phyloP scores from a whole-genome alignment of 345 rosid genomes.

The Syzygium aqueum region DNA sequence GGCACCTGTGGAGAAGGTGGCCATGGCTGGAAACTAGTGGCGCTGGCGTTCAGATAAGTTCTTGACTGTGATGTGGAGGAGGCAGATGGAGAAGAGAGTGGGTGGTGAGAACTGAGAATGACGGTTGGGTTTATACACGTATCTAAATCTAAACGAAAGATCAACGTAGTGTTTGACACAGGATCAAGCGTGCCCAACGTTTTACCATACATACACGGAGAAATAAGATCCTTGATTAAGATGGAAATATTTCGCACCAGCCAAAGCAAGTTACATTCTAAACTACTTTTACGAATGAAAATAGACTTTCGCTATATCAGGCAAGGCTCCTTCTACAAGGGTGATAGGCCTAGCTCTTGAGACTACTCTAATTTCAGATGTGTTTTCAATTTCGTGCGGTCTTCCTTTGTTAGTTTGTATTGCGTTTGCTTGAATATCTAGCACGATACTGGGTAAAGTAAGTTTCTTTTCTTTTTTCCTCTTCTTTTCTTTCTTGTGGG shows the following conservation, averaged over 20 bases:
- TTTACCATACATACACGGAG: not conserved
- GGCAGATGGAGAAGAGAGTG: not conserved
- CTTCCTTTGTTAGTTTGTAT: not conserved
- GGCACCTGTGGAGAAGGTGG: not conserved
- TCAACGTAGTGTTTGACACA: not conserved
- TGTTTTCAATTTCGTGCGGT: not conserved
- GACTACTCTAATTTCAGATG: not conserved
- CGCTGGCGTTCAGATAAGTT: not conserved
- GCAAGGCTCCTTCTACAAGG: not conserved
- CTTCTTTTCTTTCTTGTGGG: not conserved
- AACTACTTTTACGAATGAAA: not conserved
- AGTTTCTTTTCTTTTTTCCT: not conserved
- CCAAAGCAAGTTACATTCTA: not conserved
- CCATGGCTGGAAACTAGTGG: not conserved
- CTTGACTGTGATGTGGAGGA: not conserved
- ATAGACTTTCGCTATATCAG: not conserved
- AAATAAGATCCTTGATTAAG: not conserved
- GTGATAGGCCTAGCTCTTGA: not conserved
- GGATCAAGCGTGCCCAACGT: not conserved
- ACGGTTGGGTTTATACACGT: not conserved
- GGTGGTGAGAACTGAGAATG: not conserved
- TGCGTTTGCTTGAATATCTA: not conserved
- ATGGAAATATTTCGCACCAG: not conserved
- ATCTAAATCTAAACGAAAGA: not conserved
- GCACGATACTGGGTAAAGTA: not conserved